These are phyloP conservation scores for Fusarium incarnatum DNA, from an alignment of 2,329 filamentous ascomycete species.

Conservation along the genomic window DNA sequence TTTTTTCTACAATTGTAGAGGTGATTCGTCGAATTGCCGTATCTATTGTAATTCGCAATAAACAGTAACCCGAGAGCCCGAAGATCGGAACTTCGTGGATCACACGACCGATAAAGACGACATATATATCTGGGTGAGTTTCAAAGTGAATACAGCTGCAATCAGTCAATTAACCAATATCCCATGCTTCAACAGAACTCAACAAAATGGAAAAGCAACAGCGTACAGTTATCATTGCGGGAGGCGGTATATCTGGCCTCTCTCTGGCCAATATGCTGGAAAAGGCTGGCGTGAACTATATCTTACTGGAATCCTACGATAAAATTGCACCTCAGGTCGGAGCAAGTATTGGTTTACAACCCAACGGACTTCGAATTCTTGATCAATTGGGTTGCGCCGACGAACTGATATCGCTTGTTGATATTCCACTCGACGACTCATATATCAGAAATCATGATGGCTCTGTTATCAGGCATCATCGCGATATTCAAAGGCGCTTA, in stretches of 20 bases:
- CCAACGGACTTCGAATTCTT: conserved; percentile 58
- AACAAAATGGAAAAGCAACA: not conserved
- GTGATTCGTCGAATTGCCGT: not conserved
- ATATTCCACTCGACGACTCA: not conserved
- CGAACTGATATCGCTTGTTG: not conserved
- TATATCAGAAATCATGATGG: not conserved
- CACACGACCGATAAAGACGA: not conserved
- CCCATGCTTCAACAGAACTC: not conserved
- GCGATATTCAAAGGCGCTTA: rapidly evolving
- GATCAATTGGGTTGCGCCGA: conserved; percentile 54
- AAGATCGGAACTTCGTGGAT: not conserved
- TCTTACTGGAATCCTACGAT: conserved; percentile 59
- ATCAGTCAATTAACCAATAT: not conserved
- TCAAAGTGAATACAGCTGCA: not conserved
- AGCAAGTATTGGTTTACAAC: conserved; percentile 59
- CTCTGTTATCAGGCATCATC: not conserved
- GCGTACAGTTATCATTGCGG: conserved; percentile 11
- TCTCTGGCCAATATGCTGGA: conserved; percentile 28
- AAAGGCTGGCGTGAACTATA: conserved; percentile 55
- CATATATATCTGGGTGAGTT: not conserved
- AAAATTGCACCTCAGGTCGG: conserved; percentile 60
- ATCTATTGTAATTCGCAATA: not conserved
- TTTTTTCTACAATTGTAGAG: not conserved
- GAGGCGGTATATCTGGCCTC: conserved; percentile 25
- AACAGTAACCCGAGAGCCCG: not conserved